Evolutionary conservation across 352 stramenopile species (phyloP).

Genomic region (Paralagenidium karlingii): DNA sequence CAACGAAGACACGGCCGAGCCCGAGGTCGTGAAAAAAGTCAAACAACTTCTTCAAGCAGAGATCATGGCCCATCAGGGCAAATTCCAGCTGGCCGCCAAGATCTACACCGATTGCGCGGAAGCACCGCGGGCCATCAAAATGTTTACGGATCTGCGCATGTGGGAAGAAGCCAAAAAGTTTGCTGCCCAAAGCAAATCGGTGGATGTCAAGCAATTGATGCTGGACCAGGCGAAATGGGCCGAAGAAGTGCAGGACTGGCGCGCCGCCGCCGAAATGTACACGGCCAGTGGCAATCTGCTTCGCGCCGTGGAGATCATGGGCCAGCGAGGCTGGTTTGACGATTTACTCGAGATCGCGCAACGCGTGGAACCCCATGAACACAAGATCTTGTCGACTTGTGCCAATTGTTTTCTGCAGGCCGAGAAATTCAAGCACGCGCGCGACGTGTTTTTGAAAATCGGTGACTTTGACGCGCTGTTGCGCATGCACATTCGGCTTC

Average conservation of each 20-base stretch:
- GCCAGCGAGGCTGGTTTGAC: slow-evolving; percentile 74
- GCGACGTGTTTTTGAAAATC: slow-evolving; percentile 73
- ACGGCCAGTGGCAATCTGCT: slow-evolving; percentile 72
- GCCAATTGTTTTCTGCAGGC: slow-evolving; percentile 55
- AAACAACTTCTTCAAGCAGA: slow-evolving; percentile 73
- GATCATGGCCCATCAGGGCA: slow-evolving; percentile 86
- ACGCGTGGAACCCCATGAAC: slow-evolving; percentile 25
- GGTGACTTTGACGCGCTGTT: slow-evolving; percentile 77
- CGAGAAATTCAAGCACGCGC: slow-evolving; percentile 61
- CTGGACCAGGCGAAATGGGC: slow-evolving; percentile 87
- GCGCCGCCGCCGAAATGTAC: slow-evolving; percentile 87
- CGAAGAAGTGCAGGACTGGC: slow-evolving; percentile 88
- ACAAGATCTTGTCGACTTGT: slow-evolving; percentile 33
- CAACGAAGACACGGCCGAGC: slow-evolving; percentile 11
- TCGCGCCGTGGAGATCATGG: slow-evolving; percentile 77
- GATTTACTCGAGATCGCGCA: slow-evolving; percentile 74
- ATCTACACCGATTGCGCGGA: slow-evolving; percentile 70
- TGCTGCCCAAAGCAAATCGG: slow-evolving; percentile 53
- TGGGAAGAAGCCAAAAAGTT: slow-evolving; percentile 93
- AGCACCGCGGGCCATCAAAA: slow-evolving; percentile 83
- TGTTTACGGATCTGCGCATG: slow-evolving; percentile 87
- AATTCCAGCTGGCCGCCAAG: slow-evolving; percentile 87
- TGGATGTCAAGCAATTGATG: slow-evolving; percentile 83
- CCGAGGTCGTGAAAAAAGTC: slow-evolving; percentile 37
- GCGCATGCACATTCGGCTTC: slow-evolving; percentile 79